These are phyloP conservation scores for Aureobasidium sp. DNA, from an alignment of 2,329 filamentous ascomycete species.

Conservation along the genomic window DNA sequence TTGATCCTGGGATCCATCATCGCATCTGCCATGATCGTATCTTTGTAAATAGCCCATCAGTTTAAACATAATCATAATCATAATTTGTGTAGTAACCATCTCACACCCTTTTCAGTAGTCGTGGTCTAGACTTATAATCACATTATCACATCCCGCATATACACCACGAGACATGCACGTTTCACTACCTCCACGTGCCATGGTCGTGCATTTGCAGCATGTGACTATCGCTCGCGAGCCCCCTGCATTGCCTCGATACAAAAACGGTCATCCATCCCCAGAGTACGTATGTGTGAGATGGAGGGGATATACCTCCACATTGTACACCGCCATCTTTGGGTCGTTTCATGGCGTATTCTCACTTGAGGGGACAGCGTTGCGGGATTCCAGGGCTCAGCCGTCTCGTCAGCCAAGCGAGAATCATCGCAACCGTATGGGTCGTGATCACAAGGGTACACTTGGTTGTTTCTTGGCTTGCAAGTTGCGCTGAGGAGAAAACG, in stretches of 20 bases:
- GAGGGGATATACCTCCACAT: neutral
- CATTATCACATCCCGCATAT: neutral
- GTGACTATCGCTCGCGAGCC: neutral
- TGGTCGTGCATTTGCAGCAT: neutral
- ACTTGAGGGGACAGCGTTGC: neutral
- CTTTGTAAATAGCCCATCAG: no score
- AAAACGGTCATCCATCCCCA: neutral
- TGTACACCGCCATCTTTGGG: no score
- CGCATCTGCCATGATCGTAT: no score
- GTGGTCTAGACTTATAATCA: neutral
- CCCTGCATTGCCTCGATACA: neutral
- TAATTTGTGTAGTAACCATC: no score
- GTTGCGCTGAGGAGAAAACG: neutral
- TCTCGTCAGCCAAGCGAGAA: slow-evolving; percentile 6
- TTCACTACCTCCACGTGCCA: neutral
- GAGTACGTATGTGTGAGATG: no score
- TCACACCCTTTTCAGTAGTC: neutral
- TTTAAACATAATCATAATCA: neutral
- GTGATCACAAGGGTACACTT: neutral
- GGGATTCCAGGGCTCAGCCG: neutral
- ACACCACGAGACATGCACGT: neutral
- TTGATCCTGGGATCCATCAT: neutral
- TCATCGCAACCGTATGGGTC: neutral
- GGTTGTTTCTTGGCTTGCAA: neutral
- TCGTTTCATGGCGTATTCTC: neutral